Conservation (phyloP, 1,284 basidiomycete species). For the Ganoderma lucidum region DNA sequence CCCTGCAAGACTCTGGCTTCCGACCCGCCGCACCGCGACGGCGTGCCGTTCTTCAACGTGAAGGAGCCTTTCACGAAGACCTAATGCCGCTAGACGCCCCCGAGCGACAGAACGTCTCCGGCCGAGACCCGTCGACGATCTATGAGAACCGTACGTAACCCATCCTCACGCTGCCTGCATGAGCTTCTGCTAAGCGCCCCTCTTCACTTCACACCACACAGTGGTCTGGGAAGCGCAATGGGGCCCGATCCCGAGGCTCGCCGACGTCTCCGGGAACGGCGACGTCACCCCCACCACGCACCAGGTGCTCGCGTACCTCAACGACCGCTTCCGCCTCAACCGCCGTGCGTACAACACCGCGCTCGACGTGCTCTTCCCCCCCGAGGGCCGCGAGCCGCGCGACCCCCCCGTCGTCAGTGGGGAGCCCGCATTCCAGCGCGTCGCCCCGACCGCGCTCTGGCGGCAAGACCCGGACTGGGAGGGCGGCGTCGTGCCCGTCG, state of each 20-base stretch:
- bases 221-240: conserved; percentile 10
- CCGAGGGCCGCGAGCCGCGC: neutral
- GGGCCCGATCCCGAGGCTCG: conserved; percentile 13
- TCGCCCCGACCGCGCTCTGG: conserved; percentile 23
- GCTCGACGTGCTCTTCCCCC: conserved; percentile 18
- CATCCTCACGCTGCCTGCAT: neutral
- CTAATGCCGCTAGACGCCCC: conserved; percentile 8
- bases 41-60: conserved; percentile 9
- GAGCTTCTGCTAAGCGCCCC: neutral
- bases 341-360: conserved; percentile 10
- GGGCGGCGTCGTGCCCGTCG: conserved; percentile 26
- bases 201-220: conserved; percentile 1
- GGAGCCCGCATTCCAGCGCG: conserved; percentile 15
- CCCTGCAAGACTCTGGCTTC: neutral
- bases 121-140: conserved; percentile 2
- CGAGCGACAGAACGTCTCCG: conserved; percentile 2
- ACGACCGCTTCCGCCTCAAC: conserved; percentile 12
- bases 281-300: neutral
- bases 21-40: neutral
- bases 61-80: conserved; percentile 17
- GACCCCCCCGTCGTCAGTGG: neutral
- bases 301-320: conserved; percentile 12
- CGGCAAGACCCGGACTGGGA: conserved; percentile 27
- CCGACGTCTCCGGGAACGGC: conserved; percentile 2
- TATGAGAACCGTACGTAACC: conserved; percentile 16